phyloP scores from a whole-genome alignment of 129 eudicot species.

The Oenanthe sinensis region DNA sequence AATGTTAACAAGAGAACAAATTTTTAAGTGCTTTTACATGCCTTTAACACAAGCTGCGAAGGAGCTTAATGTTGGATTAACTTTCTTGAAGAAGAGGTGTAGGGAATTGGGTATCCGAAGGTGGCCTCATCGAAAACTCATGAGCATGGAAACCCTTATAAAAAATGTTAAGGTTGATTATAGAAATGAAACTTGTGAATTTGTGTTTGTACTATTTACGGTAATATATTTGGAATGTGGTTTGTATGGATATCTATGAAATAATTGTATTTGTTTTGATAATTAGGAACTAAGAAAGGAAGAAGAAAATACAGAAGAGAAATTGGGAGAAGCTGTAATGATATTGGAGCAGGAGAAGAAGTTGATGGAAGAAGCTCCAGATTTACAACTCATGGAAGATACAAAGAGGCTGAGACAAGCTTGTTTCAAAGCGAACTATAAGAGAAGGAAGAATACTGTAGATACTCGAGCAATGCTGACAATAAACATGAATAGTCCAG shows the following conservation, averaged over 20 bases:
- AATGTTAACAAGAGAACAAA: conserved; percentile 39
- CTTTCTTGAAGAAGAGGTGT: conserved; percentile 75
- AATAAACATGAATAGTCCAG: neutral
- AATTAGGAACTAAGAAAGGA: conserved; percentile 50
- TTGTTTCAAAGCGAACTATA: conserved; percentile 78
- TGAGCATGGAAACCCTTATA: conserved; percentile 77
- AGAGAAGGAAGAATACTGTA: conserved; percentile 45
- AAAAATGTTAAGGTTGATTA: conserved; percentile 61
- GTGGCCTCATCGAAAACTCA: conserved; percentile 90
- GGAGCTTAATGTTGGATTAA: conserved; percentile 75
- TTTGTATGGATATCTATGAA: neutral
- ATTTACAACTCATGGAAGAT: conserved; percentile 48
- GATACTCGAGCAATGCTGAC: neutral
- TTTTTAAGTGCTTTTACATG: conserved; percentile 67
- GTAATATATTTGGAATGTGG: neutral
- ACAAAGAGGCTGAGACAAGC: conserved; percentile 90
- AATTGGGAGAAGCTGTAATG: conserved; percentile 46
- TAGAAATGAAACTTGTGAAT: neutral
- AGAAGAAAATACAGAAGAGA: conserved; percentile 29
- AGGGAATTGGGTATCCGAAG: conserved; percentile 73
- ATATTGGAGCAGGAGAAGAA: conserved; percentile 55
- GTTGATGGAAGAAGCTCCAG: conserved; percentile 64
- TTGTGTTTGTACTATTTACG: neutral
- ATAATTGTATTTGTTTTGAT: neutral
- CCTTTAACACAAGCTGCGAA: conserved; percentile 79